Percentiles rank a stretch among this genome's conserved stretches.
phyloP scores from a whole-genome alignment of 2,329 filamentous ascomycete genomes.

The Arthrobotrys sinensis region DNA sequence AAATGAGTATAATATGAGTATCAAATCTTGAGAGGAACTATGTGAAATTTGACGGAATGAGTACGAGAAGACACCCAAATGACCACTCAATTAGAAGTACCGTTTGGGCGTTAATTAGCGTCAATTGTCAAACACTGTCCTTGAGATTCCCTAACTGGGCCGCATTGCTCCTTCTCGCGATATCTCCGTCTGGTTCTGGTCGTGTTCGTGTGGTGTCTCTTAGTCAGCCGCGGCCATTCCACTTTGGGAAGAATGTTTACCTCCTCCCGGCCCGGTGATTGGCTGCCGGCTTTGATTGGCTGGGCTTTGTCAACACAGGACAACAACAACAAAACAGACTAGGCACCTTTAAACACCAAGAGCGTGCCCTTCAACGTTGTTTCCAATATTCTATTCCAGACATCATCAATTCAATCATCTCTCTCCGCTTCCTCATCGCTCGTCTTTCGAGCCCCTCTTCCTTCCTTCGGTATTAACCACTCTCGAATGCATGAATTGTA shows the following conservation, averaged over 20 bases:
- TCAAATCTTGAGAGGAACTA: neutral
- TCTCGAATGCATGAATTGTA: slow-evolving; percentile 15
- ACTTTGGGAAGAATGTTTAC: slow-evolving; percentile 50
- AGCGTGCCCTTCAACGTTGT: slow-evolving; percentile 41
- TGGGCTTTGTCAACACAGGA: slow-evolving; percentile 52
- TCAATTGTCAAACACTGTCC: slow-evolving; percentile 12
- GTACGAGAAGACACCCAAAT: neutral
- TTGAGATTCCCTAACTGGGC: slow-evolving; percentile 53
- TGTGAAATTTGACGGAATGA: neutral
- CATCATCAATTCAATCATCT: slow-evolving; percentile 61
- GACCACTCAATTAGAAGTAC: slow-evolving; percentile 26
- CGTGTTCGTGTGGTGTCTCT: slow-evolving; percentile 56
- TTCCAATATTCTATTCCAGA: slow-evolving; percentile 44
- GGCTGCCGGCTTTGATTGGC: slow-evolving; percentile 16
- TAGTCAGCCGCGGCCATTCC: slow-evolving; percentile 48
- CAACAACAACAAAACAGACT: slow-evolving; percentile 60
- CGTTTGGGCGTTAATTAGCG: slow-evolving; percentile 31
- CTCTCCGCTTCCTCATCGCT: slow-evolving; percentile 47
- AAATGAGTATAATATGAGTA: neutral
- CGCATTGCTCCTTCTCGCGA: slow-evolving; percentile 40
- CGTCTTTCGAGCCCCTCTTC: slow-evolving; percentile 48
- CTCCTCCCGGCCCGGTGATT: slow-evolving; percentile 16
- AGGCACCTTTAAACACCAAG: slow-evolving; percentile 49
- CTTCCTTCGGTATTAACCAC: slow-evolving; percentile 47
- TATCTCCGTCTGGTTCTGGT: slow-evolving; percentile 12